These are phyloP conservation scores for Candida ficus DNA, from an alignment of 805 yeast species.

Conservation along the genomic window DNA sequence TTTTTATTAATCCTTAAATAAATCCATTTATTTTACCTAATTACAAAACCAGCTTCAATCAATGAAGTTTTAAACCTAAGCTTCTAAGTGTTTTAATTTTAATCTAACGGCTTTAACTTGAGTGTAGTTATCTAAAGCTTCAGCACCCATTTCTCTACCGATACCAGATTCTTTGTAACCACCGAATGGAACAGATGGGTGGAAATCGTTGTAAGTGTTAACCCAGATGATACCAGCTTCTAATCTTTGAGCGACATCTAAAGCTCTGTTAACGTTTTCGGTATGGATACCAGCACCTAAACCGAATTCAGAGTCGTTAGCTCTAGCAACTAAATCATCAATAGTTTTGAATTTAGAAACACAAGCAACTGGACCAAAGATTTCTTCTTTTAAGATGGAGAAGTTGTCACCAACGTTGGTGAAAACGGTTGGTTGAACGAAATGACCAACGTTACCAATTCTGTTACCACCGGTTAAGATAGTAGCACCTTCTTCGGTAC, in stretches of 20 bases:
- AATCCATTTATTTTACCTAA: constrained; percentile 2
- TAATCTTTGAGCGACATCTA: constrained; percentile 56
- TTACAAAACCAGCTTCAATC: constrained; percentile 5
- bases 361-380: constrained; percentile 77
- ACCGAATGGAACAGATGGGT: constrained; percentile 73
- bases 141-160: constrained; percentile 84
- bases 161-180: constrained; percentile 77
- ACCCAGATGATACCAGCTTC: constrained; percentile 79
- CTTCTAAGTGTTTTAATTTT: constrained; percentile 21
- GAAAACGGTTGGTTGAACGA: constrained; percentile 69
- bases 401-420: constrained; percentile 59
- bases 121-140: constrained; percentile 70
- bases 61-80: constrained; percentile 7
- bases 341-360: constrained; percentile 59
- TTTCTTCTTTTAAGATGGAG: constrained; percentile 66
- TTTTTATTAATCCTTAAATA: too few relatives aligned
- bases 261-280: constrained; percentile 52
- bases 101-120: constrained; percentile 73
- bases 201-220: constrained; percentile 76
- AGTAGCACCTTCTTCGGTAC: constrained; percentile 65
- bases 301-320: constrained; percentile 71
- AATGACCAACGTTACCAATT: constrained; percentile 61
- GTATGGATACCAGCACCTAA: constrained; percentile 82
- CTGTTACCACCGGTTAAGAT: constrained; percentile 69
- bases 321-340: constrained; percentile 62